Evolutionary conservation across 2,329 filamentous ascomycete genomes (phyloP).

Genomic region (Talaromyces albobiverticillius): DNA sequence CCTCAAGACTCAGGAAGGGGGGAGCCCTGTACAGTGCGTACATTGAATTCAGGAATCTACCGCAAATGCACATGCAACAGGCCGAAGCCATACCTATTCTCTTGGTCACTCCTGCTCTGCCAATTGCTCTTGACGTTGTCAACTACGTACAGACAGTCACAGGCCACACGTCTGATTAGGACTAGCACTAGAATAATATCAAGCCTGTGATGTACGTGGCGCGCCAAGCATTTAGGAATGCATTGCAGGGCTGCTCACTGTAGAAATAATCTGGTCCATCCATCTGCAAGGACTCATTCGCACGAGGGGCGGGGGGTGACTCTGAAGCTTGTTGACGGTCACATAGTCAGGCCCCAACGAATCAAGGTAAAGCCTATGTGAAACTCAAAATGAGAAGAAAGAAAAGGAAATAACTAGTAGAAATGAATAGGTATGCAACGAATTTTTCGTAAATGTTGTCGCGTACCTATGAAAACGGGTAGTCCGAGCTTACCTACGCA

Average conservation of each 20-base stretch:
- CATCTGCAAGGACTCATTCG: conserved; percentile 14
- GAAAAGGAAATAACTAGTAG: background rate
- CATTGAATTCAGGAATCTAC: background rate
- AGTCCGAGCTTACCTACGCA: background rate
- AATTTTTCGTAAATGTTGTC: background rate
- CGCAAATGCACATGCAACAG: too few species aligned
- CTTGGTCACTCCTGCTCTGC: background rate
- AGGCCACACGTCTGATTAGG: background rate
- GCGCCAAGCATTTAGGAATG: conserved; percentile 14
- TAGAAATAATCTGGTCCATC: background rate
- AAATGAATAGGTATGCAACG: background rate
- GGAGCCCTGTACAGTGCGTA: too few species aligned
- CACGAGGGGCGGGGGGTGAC: conserved; percentile 7
- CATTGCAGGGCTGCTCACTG: conserved; percentile 9
- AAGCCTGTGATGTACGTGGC: conserved; percentile 8
- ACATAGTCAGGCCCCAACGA: background rate
- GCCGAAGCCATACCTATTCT: background rate
- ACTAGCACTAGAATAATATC: background rate
- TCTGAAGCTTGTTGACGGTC: too few species aligned
- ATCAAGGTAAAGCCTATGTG: background rate
- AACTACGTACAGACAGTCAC: background rate
- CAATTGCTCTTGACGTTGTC: background rate
- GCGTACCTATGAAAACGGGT: background rate
- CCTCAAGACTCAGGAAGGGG: too few species aligned
- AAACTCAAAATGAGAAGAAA: background rate